A percentile compares a stretch with the other conserved stretches of the same genome.
Conservation (phyloP, 1,284 basidiomycete species). For the Fereydounia khargensis region DNA sequence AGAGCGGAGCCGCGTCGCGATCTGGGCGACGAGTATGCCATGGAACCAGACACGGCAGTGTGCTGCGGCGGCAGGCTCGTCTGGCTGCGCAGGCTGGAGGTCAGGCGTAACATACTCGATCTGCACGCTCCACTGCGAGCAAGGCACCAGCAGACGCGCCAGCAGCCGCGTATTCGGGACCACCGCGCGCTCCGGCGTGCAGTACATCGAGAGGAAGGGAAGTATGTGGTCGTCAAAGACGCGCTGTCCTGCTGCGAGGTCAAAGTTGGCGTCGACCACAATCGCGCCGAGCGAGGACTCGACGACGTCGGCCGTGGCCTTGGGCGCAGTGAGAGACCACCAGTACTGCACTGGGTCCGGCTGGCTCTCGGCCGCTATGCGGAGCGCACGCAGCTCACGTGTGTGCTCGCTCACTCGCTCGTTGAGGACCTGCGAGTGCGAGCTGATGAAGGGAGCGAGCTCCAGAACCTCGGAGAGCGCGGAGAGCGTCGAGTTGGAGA, state of each 20-base stretch:
- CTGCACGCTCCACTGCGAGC: not conserved
- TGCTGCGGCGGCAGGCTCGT: too few relatives aligned
- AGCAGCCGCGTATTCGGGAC: constrained; percentile 5
- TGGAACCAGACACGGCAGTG: not conserved
- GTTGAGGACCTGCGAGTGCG: constrained; percentile 2
- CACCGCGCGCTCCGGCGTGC: constrained; percentile 4
- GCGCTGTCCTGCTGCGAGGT: not conserved
- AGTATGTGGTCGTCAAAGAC: constrained; percentile 20
- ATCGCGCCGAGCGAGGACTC: constrained; percentile 31
- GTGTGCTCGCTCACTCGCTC: constrained; percentile 1
- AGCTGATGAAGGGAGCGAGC: constrained; percentile 13
- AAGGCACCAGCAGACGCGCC: not conserved
- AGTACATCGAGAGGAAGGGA: constrained; percentile 16
- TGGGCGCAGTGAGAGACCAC: constrained; percentile 11
- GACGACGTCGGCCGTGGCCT: constrained; percentile 34
- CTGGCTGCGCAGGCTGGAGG: too few relatives aligned
- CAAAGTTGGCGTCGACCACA: constrained; percentile 35
- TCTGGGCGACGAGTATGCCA: not conserved
- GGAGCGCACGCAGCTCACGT: not conserved
- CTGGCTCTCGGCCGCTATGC: not conserved
- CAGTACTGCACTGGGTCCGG: constrained; percentile 11
- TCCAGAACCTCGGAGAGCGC: constrained; percentile 13
- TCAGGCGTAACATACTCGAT: too few relatives aligned
- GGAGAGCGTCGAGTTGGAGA: constrained; percentile 15
- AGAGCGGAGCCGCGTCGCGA: not conserved